Evolutionary conservation across 768 basidiomycete genomes (phyloP).

Genomic region (Piloderma croceum): DNA sequence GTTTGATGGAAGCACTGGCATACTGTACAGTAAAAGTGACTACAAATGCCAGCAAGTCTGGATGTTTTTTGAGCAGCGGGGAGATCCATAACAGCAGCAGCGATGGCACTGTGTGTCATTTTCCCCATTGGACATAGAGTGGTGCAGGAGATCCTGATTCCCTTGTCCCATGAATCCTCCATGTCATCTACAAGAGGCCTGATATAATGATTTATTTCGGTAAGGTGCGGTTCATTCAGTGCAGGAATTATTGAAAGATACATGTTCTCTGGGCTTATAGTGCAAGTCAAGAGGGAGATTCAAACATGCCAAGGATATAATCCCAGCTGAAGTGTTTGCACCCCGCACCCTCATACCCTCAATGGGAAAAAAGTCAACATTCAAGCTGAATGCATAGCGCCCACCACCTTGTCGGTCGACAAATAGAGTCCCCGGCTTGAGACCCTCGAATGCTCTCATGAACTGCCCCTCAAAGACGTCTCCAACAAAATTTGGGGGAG

Average conservation of each 20-base stretch:
- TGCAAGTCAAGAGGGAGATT: slow-evolving; percentile 27
- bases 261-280: slow-evolving; percentile 30
- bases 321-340: slow-evolving; percentile 22
- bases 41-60: slow-evolving; percentile 16
- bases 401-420: slow-evolving; percentile 14
- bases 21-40: slow-evolving; percentile 26
- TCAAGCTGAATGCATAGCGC: slow-evolving; percentile 21
- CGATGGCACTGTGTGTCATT: slow-evolving; percentile 2
- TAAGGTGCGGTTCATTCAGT: slow-evolving; percentile 19
- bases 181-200: slow-evolving; percentile 26
- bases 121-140: background rate
- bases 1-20: slow-evolving; percentile 19
- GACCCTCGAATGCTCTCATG: slow-evolving; percentile 24
- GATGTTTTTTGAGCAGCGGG: slow-evolving; percentile 24
- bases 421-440: slow-evolving; percentile 16
- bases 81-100: slow-evolving; percentile 25
- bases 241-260: slow-evolving; percentile 29
- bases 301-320: slow-evolving; percentile 28
- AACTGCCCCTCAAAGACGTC: slow-evolving; percentile 23
- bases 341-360: slow-evolving; percentile 21
- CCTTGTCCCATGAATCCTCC: slow-evolving; percentile 14
- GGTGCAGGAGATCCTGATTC: slow-evolving; percentile 14
- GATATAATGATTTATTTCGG: slow-evolving; percentile 27
- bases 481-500: background rate
- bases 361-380: slow-evolving; percentile 32